Percentiles rank a stretch among this genome's conserved stretches.
Conservation (phyloP, 2,329 filamentous ascomycete genomes). For the Aspergillus sp. region DNA sequence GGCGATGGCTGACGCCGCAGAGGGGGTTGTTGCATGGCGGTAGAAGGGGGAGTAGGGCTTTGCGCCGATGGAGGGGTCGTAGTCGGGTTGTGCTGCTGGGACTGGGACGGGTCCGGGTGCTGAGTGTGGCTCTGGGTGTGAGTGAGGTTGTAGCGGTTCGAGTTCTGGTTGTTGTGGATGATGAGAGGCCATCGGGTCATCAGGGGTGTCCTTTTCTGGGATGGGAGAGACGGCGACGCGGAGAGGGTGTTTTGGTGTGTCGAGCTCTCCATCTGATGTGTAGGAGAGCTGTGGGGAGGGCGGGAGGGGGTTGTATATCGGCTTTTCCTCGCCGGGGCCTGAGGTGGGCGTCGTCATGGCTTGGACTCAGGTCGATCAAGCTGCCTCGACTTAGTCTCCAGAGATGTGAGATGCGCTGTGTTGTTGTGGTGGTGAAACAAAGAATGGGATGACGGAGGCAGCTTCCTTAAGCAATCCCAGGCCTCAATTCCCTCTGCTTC, state of each 20-base stretch:
- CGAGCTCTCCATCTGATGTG: too few species aligned
- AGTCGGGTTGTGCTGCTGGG: slow-evolving; percentile 25
- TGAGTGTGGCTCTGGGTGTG: background rate
- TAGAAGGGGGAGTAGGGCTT: slow-evolving; percentile 48
- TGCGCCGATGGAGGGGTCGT: slow-evolving; percentile 39
- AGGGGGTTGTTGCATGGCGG: slow-evolving; percentile 36
- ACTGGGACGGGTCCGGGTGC: background rate
- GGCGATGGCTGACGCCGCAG: slow-evolving; percentile 25
- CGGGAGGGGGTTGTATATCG: background rate
- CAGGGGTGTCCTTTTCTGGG: background rate
- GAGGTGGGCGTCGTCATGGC: background rate
- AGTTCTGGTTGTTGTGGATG: background rate
- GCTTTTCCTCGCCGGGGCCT: background rate
- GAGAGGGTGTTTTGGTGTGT: too few species aligned
- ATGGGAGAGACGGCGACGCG: background rate
- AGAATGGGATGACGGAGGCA: background rate
- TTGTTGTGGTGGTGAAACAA: too few species aligned
- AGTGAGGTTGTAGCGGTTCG: background rate
- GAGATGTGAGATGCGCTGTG: too few species aligned
- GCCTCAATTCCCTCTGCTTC: background rate
- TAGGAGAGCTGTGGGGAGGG: background rate
- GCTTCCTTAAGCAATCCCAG: background rate
- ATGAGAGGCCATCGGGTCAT: background rate
- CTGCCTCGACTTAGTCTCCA: too few species aligned
- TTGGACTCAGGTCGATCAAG: background rate